A percentile compares a stretch with the other conserved stretches of the same genome.
phyloP scores from a whole-genome alignment of 169 alveolate genomes.

The Plasmodium billcollinsi region DNA sequence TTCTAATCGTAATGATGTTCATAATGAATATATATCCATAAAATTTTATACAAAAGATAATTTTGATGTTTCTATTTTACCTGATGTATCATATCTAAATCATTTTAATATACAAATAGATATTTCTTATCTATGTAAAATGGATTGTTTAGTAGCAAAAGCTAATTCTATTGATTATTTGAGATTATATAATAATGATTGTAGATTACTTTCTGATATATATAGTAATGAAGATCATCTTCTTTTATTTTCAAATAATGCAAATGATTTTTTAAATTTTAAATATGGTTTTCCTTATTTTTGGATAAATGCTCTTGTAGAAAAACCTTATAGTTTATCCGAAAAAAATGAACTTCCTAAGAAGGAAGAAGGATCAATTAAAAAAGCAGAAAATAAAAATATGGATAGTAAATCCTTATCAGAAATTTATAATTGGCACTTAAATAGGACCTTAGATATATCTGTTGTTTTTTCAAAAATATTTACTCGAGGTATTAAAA shows the following conservation, averaged over 20 bases:
- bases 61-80: constrained; percentile 67
- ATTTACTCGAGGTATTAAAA: constrained; percentile 57
- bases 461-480: constrained; percentile 62
- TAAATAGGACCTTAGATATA: constrained; percentile 57
- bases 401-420: constrained; percentile 12
- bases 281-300: constrained; percentile 70
- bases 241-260: constrained; percentile 44
- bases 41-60: constrained; percentile 42
- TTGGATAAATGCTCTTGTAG: constrained; percentile 75
- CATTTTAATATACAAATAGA: constrained; percentile 64
- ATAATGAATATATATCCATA: constrained; percentile 46
- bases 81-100: constrained; percentile 63
- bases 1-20: constrained; percentile 7
- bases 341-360: background rate
- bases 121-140: constrained; percentile 17
- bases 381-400: constrained; percentile 7
- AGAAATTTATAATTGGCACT: constrained; percentile 70
- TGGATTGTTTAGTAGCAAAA: constrained; percentile 63
- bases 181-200: constrained; percentile 34
- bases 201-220: constrained; percentile 54
- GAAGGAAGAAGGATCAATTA: background rate
- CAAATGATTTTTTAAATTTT: constrained; percentile 49
- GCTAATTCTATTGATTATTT: constrained; percentile 42
- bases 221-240: constrained; percentile 56
- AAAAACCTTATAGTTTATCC: background rate